phyloP scores from a whole-genome alignment of 345 rosid species.

The Rhizophora mangle region DNA sequence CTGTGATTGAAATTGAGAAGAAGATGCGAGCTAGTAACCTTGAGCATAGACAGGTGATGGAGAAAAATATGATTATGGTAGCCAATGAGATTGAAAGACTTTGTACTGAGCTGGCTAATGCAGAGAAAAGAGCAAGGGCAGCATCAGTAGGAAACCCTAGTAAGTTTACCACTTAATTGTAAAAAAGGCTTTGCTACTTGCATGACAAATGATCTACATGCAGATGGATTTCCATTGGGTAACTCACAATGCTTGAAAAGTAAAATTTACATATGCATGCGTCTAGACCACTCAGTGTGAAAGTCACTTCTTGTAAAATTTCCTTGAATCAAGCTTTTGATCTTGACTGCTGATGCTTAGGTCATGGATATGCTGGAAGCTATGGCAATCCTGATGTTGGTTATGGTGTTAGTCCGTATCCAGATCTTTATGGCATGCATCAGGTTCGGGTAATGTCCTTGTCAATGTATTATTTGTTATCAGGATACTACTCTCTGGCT shows the following conservation, averaged over 20 bases:
- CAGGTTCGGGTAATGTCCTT: slow-evolving; percentile 34
- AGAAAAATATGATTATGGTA: slow-evolving; percentile 46
- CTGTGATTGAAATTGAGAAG: slow-evolving; percentile 75
- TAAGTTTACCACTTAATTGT: slow-evolving; percentile 1
- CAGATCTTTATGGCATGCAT: slow-evolving; percentile 41
- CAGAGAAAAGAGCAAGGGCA: slow-evolving; percentile 47
- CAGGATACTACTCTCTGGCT: too few relatives aligned
- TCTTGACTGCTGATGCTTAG: slow-evolving; percentile 22
- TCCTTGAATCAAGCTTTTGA: not conserved
- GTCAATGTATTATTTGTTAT: not conserved
- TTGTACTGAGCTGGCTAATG: slow-evolving; percentile 38
- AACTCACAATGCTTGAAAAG: too few relatives aligned
- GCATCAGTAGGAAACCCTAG: slow-evolving; percentile 44
- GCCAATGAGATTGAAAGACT: slow-evolving; percentile 53
- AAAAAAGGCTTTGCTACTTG: too few relatives aligned
- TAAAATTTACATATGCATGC: too few relatives aligned
- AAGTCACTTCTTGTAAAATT: too few relatives aligned
- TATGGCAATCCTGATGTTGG: slow-evolving; percentile 40
- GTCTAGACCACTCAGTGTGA: too few relatives aligned
- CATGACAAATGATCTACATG: not conserved
- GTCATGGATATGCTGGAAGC: slow-evolving; percentile 39
- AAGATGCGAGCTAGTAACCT: slow-evolving; percentile 59
- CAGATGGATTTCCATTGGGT: not conserved
- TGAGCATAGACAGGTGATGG: slow-evolving; percentile 59
- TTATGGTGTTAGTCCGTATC: slow-evolving; percentile 33